Percentiles rank a stretch among this genome's conserved stretches.
Conservation (phyloP, 1,284 basidiomycete species). For the Leccinum pachyderme region DNA sequence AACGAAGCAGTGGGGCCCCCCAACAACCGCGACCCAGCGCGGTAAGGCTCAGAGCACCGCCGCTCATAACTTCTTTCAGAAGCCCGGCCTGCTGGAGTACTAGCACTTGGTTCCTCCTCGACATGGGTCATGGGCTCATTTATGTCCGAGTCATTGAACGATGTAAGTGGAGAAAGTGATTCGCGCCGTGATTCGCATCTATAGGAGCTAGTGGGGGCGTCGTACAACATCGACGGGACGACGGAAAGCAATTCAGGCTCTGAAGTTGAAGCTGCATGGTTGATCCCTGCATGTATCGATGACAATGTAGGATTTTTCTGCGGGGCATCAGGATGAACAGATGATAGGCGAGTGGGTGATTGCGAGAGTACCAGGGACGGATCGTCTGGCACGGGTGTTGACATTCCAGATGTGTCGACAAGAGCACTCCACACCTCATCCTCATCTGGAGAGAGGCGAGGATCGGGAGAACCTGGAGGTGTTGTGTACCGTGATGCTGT, state of each 20-base stretch:
- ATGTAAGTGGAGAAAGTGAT: conserved; percentile 23
- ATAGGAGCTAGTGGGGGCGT: neutral
- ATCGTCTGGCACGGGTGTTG: conserved; percentile 7
- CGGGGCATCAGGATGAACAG: neutral
- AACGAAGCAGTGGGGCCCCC: conserved; percentile 28
- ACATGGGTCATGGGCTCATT: neutral
- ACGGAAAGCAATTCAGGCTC: neutral
- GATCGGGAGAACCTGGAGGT: conserved; percentile 6
- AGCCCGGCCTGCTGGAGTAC: too few relatives aligned
- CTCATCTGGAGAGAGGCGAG: conserved; percentile 16
- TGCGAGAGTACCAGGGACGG: neutral
- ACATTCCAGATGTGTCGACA: conserved; percentile 10
- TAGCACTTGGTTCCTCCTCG: neutral
- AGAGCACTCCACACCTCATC: conserved; percentile 22
- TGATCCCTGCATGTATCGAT: neutral
- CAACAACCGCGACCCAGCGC: neutral
- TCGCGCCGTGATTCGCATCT: neutral
- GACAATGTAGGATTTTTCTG: neutral
- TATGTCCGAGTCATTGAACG: conserved; percentile 8
- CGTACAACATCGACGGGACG: conserved; percentile 14
- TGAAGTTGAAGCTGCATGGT: neutral
- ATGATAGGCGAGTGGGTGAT: neutral
- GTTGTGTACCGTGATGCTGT: conserved; percentile 8
- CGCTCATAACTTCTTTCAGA: neutral
- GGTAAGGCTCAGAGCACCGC: neutral